A percentile compares a stretch with the other conserved stretches of the same genome.
phyloP scores from a whole-genome alignment of 176 grass and related monocot species.

The Calamus simplicifolius region DNA sequence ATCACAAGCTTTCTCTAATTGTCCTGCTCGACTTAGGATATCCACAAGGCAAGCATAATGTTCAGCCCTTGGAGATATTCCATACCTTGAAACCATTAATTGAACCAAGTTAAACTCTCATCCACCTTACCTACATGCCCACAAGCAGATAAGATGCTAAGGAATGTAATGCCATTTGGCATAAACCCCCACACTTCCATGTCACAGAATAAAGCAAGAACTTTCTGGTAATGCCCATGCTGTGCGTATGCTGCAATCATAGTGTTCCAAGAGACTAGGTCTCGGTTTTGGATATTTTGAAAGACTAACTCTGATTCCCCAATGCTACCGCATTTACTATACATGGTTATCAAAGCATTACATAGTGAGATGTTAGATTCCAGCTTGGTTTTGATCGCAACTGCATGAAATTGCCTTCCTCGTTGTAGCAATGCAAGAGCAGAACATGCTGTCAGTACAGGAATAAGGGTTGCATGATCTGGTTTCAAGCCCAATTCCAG shows the following conservation, averaged over 20 bases:
- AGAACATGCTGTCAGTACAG: constrained; percentile 61
- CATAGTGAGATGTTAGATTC: constrained; percentile 46
- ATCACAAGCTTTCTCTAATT: constrained; percentile 57
- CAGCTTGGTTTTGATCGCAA: constrained; percentile 65
- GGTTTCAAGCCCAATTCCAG: constrained; percentile 42
- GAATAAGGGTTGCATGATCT: constrained; percentile 74
- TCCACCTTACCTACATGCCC: constrained; percentile 66
- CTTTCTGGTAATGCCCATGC: constrained; percentile 67
- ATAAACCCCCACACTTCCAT: constrained; percentile 38
- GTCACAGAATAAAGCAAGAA: constrained; percentile 54
- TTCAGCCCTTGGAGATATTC: constrained; percentile 43
- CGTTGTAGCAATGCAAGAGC: constrained; percentile 62
- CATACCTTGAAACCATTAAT: constrained; percentile 60
- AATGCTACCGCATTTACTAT: constrained; percentile 76
- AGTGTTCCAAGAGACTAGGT: constrained; percentile 70
- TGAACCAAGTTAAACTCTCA: constrained; percentile 66
- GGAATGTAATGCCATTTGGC: constrained; percentile 69
- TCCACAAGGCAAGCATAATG: constrained; percentile 88
- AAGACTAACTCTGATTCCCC: constrained; percentile 58
- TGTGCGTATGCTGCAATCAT: constrained; percentile 75
- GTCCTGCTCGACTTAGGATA: constrained; percentile 60
- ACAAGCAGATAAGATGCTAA: constrained; percentile 63
- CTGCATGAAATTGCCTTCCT: constrained; percentile 56
- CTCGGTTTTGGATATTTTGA: constrained; percentile 30
- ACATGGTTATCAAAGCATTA: constrained; percentile 89